Conservation (phyloP, 2,329 filamentous ascomycete species). For the Aspergillus clavatus region DNA sequence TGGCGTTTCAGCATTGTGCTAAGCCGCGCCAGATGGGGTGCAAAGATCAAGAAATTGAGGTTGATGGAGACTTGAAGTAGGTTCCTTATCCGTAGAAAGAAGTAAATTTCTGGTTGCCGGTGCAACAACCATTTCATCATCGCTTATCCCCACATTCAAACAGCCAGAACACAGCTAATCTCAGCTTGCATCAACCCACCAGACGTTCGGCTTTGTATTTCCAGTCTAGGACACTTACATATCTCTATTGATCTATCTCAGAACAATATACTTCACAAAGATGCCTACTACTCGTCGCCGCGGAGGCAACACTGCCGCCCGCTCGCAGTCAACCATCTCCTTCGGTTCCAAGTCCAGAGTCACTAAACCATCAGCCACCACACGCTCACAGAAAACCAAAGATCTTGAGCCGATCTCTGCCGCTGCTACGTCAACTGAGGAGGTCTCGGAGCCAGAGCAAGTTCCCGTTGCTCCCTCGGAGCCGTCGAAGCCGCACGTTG, state of each 20-base stretch:
- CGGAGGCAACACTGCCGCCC: conserved; percentile 33
- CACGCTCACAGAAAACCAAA: conserved; percentile 31
- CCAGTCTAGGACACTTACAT: background rate
- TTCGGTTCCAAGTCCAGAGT: conserved; percentile 56
- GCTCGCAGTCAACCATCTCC: conserved; percentile 56
- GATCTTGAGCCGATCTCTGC: conserved; percentile 33
- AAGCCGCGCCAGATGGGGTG: no score
- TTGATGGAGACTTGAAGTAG: no score
- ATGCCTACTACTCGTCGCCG: conserved; percentile 43
- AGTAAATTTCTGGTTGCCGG: no score
- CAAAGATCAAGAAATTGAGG: no score
- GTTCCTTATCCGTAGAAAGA: no score
- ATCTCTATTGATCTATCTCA: background rate
- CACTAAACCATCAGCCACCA: conserved; percentile 51
- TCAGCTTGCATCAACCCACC: conserved; percentile 1
- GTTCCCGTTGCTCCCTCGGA: conserved; percentile 20
- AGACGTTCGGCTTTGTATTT: background rate
- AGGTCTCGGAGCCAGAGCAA: conserved; percentile 25
- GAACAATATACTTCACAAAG: conserved; percentile 1
- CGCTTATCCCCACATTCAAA: conserved; percentile 10
- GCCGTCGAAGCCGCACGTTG: conserved; percentile 28
- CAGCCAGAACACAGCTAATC: conserved; percentile 4
- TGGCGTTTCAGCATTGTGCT: no score
- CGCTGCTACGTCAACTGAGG: conserved; percentile 20
- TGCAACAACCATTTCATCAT: conserved; percentile 17